A percentile compares a stretch with the other conserved stretches of the same genome.
phyloP scores from a whole-genome alignment of 495 filamentous ascomycete species.

The Talaromyces ruber region DNA sequence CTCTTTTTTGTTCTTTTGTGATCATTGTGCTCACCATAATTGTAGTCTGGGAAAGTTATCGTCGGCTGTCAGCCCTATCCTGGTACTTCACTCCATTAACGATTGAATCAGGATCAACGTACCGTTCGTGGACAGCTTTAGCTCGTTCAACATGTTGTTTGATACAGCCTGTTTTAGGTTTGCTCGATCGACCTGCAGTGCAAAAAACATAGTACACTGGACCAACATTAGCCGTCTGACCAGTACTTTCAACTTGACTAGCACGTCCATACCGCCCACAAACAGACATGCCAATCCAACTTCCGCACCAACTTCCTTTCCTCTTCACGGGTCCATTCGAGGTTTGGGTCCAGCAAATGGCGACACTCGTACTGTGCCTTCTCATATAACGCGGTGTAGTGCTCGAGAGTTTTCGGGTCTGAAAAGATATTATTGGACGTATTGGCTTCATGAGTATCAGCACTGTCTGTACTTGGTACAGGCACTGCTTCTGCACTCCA shows the following conservation, averaged over 20 bases:
- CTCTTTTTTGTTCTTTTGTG: neutral
- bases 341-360: conserved; percentile 41
- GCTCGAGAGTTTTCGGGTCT: conserved; percentile 32
- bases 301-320: conserved; percentile 41
- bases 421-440: conserved; percentile 24
- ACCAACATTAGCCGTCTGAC: neutral
- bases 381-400: conserved; percentile 38
- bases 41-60: conserved; percentile 15
- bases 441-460: neutral
- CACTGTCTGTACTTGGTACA: neutral
- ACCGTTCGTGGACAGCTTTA: conserved; percentile 42
- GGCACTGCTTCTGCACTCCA: neutral
- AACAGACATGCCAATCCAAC: conserved; percentile 7
- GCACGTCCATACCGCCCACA: neutral
- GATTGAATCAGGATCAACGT: neutral
- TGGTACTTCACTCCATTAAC: conserved; percentile 19
- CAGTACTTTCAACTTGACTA: neutral
- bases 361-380: conserved; percentile 42
- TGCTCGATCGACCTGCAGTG: conserved; percentile 39
- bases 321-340: conserved; percentile 36
- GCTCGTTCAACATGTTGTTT: conserved; percentile 38
- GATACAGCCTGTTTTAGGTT: conserved; percentile 40
- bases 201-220: conserved; percentile 38
- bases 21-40: conserved; percentile 5
- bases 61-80: neutral